A percentile compares a stretch with the other conserved stretches of the same genome.
These are phyloP conservation scores for Mortierella sp. DNA, from an alignment of 371 early-diverging fungal genomes.

Conservation along the genomic window DNA sequence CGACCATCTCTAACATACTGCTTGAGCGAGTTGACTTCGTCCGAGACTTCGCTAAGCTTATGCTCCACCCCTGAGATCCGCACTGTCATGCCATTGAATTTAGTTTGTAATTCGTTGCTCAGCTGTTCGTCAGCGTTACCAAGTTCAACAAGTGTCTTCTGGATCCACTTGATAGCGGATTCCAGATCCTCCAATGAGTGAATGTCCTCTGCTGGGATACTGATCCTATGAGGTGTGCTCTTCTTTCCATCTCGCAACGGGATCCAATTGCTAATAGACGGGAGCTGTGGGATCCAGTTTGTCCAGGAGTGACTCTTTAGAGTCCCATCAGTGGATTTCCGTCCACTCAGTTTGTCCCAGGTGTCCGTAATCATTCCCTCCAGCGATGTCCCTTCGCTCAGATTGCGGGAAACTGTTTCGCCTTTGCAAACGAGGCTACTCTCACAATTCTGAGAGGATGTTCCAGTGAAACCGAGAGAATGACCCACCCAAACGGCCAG, in stretches of 20 bases:
- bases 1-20: slow-evolving; percentile 26
- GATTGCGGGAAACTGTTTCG: background rate
- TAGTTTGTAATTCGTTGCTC: slow-evolving; percentile 11
- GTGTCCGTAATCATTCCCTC: slow-evolving; percentile 9
- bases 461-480: slow-evolving; percentile 8
- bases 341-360: slow-evolving; percentile 21
- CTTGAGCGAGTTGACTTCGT: slow-evolving; percentile 24
- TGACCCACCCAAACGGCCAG: slow-evolving; percentile 20
- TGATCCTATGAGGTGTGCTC: background rate
- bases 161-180: slow-evolving; percentile 34
- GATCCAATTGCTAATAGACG: slow-evolving; percentile 28
- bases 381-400: background rate
- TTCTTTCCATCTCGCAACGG: slow-evolving; percentile 11
- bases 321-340: background rate
- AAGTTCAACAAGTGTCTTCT: slow-evolving; percentile 28
- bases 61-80: slow-evolving; percentile 32
- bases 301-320: slow-evolving; percentile 12
- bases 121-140: slow-evolving; percentile 19
- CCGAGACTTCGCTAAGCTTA: slow-evolving; percentile 25
- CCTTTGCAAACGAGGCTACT: slow-evolving; percentile 9
- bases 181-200: slow-evolving; percentile 38
- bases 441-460: background rate
- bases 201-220: slow-evolving; percentile 35
- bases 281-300: slow-evolving; percentile 31
- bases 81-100: slow-evolving; percentile 28